These are phyloP conservation scores for Hymenoscyphus albidus DNA, from an alignment of 2,329 filamentous ascomycete genomes.

Conservation along the genomic window DNA sequence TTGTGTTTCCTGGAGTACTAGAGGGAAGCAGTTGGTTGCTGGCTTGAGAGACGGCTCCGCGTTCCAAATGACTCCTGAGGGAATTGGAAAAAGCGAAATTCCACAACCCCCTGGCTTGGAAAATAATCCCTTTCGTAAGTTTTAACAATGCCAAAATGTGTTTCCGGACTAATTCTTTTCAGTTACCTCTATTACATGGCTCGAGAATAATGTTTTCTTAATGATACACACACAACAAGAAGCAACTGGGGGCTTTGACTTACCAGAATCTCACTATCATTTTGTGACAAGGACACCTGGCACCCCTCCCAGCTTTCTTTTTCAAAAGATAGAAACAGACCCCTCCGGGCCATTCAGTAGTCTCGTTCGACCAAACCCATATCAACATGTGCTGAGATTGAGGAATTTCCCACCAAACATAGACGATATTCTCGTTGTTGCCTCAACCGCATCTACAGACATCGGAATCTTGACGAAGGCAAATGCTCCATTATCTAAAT, in stretches of 20 bases:
- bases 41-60: slow-evolving; percentile 78
- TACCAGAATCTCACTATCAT: slow-evolving; percentile 66
- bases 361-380: slow-evolving; percentile 60
- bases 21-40: slow-evolving; percentile 87
- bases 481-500: slow-evolving; percentile 59
- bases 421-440: slow-evolving; percentile 75
- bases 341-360: slow-evolving; percentile 67
- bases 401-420: slow-evolving; percentile 77
- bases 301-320: slow-evolving; percentile 55
- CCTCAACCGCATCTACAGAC: slow-evolving; percentile 76
- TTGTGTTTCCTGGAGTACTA: slow-evolving; percentile 85
- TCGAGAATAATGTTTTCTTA: slow-evolving; percentile 83
- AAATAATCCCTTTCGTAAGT: slow-evolving; percentile 62
- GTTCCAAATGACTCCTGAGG: slow-evolving; percentile 79
- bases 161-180: slow-evolving; percentile 22
- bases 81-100: slow-evolving; percentile 71
- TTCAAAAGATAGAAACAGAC: slow-evolving; percentile 66
- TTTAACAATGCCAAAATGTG: background rate
- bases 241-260: slow-evolving; percentile 48
- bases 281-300: slow-evolving; percentile 65
- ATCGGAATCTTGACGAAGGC: slow-evolving; percentile 75
- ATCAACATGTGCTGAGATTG: slow-evolving; percentile 74
- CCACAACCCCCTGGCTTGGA: slow-evolving; percentile 69
- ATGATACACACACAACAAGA: slow-evolving; percentile 69
- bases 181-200: slow-evolving; percentile 82